These are phyloP conservation scores for Mitragyna speciosa DNA, from an alignment of 257 asterid species.

Conservation along the genomic window DNA sequence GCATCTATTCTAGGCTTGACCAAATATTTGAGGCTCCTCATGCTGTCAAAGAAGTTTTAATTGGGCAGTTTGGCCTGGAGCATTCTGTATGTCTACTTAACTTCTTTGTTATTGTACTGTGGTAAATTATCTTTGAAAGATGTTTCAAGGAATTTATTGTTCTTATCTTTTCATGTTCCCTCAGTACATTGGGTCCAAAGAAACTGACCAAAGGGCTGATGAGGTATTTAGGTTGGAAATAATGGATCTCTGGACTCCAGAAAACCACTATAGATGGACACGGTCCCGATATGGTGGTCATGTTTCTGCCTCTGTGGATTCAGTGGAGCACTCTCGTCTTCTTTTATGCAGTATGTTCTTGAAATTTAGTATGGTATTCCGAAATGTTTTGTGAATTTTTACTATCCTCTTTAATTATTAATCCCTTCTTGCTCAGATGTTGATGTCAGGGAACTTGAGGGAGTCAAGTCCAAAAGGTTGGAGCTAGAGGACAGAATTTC, in stretches of 20 bases:
- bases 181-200: constrained; percentile 87
- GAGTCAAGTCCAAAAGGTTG: constrained; percentile 34
- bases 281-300: constrained; percentile 80
- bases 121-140: neutral
- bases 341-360: constrained; percentile 67
- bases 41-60: constrained; percentile 81
- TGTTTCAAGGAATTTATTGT: constrained; percentile 11
- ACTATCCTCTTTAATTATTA: neutral
- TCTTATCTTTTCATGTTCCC: constrained; percentile 8
- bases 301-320: constrained; percentile 68
- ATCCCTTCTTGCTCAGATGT: constrained; percentile 41
- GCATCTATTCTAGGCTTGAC: constrained; percentile 87
- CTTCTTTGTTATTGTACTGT: neutral
- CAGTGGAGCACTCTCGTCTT: constrained; percentile 63
- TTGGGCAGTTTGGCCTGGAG: constrained; percentile 70
- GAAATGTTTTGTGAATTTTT: neutral
- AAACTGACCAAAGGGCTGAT: constrained; percentile 78
- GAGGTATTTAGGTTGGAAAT: constrained; percentile 55
- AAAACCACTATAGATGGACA: constrained; percentile 79
- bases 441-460: constrained; percentile 72
- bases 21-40: constrained; percentile 90
- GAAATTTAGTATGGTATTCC: constrained; percentile 7
- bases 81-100: constrained; percentile 52
- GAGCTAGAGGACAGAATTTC: constrained; percentile 47
- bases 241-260: constrained; percentile 91